Percentiles rank a stretch among this genome's conserved stretches.
These are phyloP conservation scores for Hypoxylon sp. DNA, from an alignment of 2,329 filamentous ascomycete genomes.

Conservation along the genomic window DNA sequence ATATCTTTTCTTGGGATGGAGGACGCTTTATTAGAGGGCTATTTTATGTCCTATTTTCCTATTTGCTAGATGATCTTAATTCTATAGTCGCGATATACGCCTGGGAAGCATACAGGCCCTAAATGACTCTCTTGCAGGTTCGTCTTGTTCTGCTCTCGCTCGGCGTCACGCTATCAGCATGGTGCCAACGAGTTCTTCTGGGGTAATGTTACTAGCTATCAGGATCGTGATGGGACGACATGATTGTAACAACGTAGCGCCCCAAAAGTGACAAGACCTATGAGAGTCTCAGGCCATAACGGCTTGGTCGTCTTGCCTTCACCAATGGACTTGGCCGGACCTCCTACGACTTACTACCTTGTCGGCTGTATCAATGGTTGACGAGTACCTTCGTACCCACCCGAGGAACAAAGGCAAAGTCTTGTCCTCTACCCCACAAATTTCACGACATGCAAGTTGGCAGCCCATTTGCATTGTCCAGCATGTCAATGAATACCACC, in stretches of 20 bases:
- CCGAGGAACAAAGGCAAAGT: not conserved
- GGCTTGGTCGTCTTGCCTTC: not conserved
- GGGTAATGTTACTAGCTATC: not conserved
- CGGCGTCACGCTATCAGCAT: not conserved
- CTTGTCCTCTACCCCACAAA: constrained; percentile 7
- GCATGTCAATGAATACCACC: not conserved
- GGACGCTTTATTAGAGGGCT: not conserved
- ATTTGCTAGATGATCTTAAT: constrained; percentile 4
- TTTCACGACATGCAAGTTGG: constrained; percentile 4
- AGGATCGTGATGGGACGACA: not conserved
- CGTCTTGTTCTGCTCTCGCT: not conserved
- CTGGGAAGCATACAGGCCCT: not conserved
- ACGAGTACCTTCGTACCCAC: not conserved
- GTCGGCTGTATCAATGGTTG: not conserved
- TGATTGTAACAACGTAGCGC: not conserved
- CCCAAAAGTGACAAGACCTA: not conserved
- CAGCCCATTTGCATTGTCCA: constrained; percentile 16
- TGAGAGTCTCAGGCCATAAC: not conserved
- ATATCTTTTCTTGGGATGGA: not conserved
- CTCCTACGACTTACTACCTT: not conserved
- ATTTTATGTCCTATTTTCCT: not conserved
- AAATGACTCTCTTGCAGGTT: not conserved
- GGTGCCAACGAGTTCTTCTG: not conserved
- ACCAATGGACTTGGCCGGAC: not conserved
- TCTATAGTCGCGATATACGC: not conserved